Percentiles rank a stretch among this genome's conserved stretches.
phyloP scores from a whole-genome alignment of 352 stramenopile genomes.

The Globisporangium lucens region DNA sequence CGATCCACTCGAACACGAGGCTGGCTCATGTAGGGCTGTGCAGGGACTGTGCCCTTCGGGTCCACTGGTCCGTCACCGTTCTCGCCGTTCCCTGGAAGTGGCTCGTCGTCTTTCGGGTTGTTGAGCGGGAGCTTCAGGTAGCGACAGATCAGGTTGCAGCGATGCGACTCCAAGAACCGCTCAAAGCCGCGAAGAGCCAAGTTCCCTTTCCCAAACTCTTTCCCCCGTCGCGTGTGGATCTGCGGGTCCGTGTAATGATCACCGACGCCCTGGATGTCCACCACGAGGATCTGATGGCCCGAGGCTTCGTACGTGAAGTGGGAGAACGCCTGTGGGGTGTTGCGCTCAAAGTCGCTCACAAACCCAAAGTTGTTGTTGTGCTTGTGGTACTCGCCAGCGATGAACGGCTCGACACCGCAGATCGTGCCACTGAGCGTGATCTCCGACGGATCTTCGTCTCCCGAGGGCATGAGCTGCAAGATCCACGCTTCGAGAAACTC shows the following conservation, averaged over 20 bases:
- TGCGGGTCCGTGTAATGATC: slow-evolving; percentile 96
- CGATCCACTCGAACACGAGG: slow-evolving; percentile 47
- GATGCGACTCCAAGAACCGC: slow-evolving; percentile 69
- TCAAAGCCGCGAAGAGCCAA: slow-evolving; percentile 64
- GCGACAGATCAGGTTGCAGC: slow-evolving; percentile 79
- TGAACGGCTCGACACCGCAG: slow-evolving; percentile 76
- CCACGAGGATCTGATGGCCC: slow-evolving; percentile 89
- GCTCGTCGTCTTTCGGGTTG: slow-evolving; percentile 54
- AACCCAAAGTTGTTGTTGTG: slow-evolving; percentile 86
- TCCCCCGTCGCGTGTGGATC: slow-evolving; percentile 81
- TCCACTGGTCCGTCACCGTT: slow-evolving; percentile 25
- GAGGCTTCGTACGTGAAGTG: slow-evolving; percentile 92
- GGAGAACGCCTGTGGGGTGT: slow-evolving; percentile 87
- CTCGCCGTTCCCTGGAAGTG: slow-evolving; percentile 12
- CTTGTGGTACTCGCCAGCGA: slow-evolving; percentile 79
- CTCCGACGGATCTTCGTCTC: slow-evolving; percentile 27
- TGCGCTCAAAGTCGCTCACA: slow-evolving; percentile 74
- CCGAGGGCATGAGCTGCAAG: slow-evolving; percentile 53
- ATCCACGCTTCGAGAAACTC: slow-evolving; percentile 80
- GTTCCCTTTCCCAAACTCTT: slow-evolving; percentile 85
- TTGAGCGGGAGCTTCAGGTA: slow-evolving; percentile 73
- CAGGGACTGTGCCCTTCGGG: slow-evolving; percentile 58
- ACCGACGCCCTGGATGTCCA: slow-evolving; percentile 93
- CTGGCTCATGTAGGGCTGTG: slow-evolving; percentile 70
- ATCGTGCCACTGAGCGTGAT: slow-evolving; percentile 64